Percentiles rank a stretch among this genome's conserved stretches.
These are phyloP conservation scores for Papiliotrema fonsecae DNA, from an alignment of 1,284 basidiomycete genomes.

Conservation along the genomic window DNA sequence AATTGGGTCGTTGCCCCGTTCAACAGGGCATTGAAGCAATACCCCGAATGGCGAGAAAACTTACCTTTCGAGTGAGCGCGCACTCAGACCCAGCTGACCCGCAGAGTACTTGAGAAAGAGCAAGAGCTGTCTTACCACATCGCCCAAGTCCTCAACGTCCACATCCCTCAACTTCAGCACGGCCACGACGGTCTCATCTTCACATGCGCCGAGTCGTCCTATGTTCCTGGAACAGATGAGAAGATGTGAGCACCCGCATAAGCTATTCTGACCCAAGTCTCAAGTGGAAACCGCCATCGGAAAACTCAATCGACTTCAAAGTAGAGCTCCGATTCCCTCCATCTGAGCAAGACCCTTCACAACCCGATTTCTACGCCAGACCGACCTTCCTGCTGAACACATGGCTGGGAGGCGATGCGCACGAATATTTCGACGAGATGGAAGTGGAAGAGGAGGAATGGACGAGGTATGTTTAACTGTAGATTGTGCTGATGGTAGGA, in stretches of 20 bases:
- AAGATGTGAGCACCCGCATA: slow-evolving; percentile 62
- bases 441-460: slow-evolving; percentile 85
- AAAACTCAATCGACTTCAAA: slow-evolving; percentile 98
- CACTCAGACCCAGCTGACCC: not conserved
- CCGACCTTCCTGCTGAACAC: slow-evolving; percentile 79
- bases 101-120: slow-evolving; percentile 77
- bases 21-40: slow-evolving; percentile 60
- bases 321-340: slow-evolving; percentile 88
- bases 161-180: slow-evolving; percentile 85
- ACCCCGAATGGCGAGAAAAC: slow-evolving; percentile 57
- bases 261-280: slow-evolving; percentile 57
- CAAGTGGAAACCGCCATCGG: slow-evolving; percentile 98
- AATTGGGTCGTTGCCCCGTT: slow-evolving; percentile 81
- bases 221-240: slow-evolving; percentile 81
- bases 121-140: slow-evolving; percentile 87
- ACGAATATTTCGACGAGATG: slow-evolving; percentile 84
- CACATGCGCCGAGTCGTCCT: slow-evolving; percentile 80
- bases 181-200: slow-evolving; percentile 97
- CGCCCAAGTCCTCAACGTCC: slow-evolving; percentile 73
- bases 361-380: slow-evolving; percentile 77
- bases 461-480: slow-evolving; percentile 64
- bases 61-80: slow-evolving; percentile 77
- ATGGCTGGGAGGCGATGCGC: slow-evolving; percentile 63
- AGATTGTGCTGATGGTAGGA: slow-evolving; percentile 51
- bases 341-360: slow-evolving; percentile 50